Percentiles rank a stretch among this genome's conserved stretches.
Conservation (phyloP, 768 basidiomycete species). For the Pleurotus giganteus region DNA sequence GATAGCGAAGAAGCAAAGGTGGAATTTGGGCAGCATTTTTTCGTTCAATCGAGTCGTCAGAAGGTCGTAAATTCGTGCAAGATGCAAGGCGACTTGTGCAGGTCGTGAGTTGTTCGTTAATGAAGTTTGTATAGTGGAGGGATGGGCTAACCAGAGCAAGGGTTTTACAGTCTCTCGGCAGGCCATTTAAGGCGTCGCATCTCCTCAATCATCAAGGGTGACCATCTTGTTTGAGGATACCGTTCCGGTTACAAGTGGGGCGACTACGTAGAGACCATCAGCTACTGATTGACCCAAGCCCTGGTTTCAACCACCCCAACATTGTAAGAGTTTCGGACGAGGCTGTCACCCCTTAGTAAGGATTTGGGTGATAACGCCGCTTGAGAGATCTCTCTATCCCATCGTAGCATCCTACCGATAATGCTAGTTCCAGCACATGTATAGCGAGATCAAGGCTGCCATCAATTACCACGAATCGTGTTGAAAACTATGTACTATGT, state of each 20-base stretch:
- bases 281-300: neutral
- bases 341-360: no score
- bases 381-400: no score
- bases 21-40: slow-evolving; percentile 1
- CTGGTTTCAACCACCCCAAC: neutral
- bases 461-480: no score
- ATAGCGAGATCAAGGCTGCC: no score
- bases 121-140: slow-evolving; percentile 7
- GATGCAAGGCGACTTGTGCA: neutral
- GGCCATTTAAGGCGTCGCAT: neutral
- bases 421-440: no score
- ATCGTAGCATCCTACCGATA: no score
- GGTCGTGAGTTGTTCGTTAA: slow-evolving; percentile 19
- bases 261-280: slow-evolving; percentile 6
- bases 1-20: slow-evolving; percentile 4
- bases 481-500: no score
- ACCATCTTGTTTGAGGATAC: slow-evolving; percentile 1
- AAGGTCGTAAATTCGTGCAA: slow-evolving; percentile 10
- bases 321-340: neutral
- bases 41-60: neutral
- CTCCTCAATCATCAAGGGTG: neutral
- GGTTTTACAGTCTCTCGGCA: slow-evolving; percentile 2
- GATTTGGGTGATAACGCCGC: no score
- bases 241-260: neutral
- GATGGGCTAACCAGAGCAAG: slow-evolving; percentile 19